Percentiles rank a stretch among this genome's conserved stretches.
Conservation (phyloP, 2,329 filamentous ascomycete species). For the Xylaria sp. region DNA sequence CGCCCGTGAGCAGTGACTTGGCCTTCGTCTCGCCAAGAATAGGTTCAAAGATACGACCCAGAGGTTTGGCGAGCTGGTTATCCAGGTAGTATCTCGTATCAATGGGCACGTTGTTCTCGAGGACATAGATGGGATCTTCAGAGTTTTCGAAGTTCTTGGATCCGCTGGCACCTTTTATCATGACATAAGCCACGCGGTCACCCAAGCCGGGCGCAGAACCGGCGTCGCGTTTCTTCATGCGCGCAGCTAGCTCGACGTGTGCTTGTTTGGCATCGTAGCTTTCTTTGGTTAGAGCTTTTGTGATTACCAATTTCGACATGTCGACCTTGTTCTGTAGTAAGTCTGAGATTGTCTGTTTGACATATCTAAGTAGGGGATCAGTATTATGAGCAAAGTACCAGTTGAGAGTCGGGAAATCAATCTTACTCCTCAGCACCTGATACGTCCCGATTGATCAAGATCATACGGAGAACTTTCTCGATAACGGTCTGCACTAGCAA, state of each 20-base stretch:
- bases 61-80: constrained; percentile 95
- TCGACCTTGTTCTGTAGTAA: constrained; percentile 97
- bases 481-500: constrained; percentile 95
- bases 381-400: constrained; percentile 39
- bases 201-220: constrained; percentile 92
- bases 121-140: constrained; percentile 95
- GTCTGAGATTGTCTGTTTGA: constrained; percentile 95
- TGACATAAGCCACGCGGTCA: constrained; percentile 97
- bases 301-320: constrained; percentile 99
- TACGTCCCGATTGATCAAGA: constrained; percentile 91
- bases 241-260: constrained; percentile 92
- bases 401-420: constrained; percentile 11
- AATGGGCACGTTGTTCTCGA: constrained; percentile 97
- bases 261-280: constrained; percentile 94
- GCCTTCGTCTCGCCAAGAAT: constrained; percentile 95
- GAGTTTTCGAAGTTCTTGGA: constrained; percentile 97
- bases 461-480: constrained; percentile 94
- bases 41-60: constrained; percentile 95
- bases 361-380: constrained; percentile 72
- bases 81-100: constrained; percentile 99
- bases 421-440: constrained; percentile 91
- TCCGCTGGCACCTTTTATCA: constrained; percentile 88
- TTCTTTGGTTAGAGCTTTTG: constrained; percentile 91
- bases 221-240: constrained; percentile 96
- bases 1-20: constrained; percentile 84